Conservation (phyloP, 495 filamentous ascomycete species). For the Alectoria sarmentosa region DNA sequence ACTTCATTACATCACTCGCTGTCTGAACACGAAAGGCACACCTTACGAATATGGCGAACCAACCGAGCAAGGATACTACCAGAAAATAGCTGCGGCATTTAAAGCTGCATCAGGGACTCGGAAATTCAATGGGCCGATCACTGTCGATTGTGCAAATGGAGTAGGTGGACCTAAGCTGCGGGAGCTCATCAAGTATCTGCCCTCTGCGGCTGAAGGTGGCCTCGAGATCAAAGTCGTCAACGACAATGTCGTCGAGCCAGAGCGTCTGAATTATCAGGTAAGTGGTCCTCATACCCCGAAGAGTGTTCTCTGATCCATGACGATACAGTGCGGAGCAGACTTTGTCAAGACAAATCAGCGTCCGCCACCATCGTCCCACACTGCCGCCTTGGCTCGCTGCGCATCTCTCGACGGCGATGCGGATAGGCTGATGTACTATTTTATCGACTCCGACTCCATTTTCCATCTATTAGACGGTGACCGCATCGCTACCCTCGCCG, state of each 20-base stretch:
- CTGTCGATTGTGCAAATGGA: constrained; percentile 94
- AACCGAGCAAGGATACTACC: constrained; percentile 87
- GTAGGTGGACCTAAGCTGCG: constrained; percentile 88
- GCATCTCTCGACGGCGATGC: constrained; percentile 93
- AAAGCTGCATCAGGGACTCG: constrained; percentile 68
- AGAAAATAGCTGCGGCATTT: constrained; percentile 80
- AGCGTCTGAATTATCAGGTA: constrained; percentile 81
- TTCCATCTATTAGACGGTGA: constrained; percentile 95
- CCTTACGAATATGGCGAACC: constrained; percentile 78
- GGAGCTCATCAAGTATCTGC: constrained; percentile 79
- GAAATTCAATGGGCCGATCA: constrained; percentile 62
- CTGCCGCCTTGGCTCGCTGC: constrained; percentile 65
- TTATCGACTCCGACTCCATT: constrained; percentile 66
- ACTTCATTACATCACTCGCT: constrained; percentile 91
- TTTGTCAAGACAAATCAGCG: constrained; percentile 96
- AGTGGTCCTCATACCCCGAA: not conserved
- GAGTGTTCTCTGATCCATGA: constrained; percentile 19
- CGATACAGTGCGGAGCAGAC: constrained; percentile 78
- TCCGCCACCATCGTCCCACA: constrained; percentile 76
- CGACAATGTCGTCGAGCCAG: constrained; percentile 81
- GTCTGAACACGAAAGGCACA: constrained; percentile 82
- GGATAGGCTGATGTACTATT: constrained; percentile 94
- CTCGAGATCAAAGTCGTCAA: constrained; percentile 84
- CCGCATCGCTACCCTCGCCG: constrained; percentile 90
- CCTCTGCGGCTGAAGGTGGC: constrained; percentile 50